phyloP scores from a whole-genome alignment of 768 basidiomycete species.

The Flagelloscypha sp. region DNA sequence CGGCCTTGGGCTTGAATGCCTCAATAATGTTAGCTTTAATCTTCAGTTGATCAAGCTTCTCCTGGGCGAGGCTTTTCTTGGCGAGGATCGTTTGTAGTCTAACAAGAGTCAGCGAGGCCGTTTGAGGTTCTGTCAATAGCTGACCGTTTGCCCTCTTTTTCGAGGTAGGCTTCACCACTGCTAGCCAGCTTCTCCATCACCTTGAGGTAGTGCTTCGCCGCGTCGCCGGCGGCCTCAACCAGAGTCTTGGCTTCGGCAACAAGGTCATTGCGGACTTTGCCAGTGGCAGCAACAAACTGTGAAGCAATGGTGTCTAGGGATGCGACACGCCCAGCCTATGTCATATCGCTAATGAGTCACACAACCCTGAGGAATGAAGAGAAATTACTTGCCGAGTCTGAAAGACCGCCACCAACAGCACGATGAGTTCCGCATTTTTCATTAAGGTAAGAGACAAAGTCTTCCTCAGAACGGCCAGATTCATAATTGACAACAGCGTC shows the following conservation, averaged over 20 bases:
- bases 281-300: constrained; percentile 59
- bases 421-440: constrained; percentile 82
- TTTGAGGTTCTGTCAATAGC: constrained; percentile 12
- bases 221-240: constrained; percentile 36
- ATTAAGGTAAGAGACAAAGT: constrained; percentile 74
- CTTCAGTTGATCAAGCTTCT: constrained; percentile 90
- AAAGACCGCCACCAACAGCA: constrained; percentile 73
- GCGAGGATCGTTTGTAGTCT: constrained; percentile 71
- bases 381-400: constrained; percentile 43
- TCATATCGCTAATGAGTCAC: constrained; percentile 5
- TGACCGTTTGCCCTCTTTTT: constrained; percentile 82
- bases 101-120: constrained; percentile 12
- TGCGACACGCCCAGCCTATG: constrained; percentile 72
- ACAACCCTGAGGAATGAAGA: constrained; percentile 7
- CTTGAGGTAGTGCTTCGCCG: constrained; percentile 73
- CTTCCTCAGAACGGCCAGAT: constrained; percentile 62
- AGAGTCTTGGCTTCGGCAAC: constrained; percentile 55
- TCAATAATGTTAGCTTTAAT: constrained; percentile 82
- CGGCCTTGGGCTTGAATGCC: constrained; percentile 44
- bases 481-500: constrained; percentile 62
- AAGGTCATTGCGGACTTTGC: constrained; percentile 49
- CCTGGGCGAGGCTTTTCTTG: constrained; percentile 67
- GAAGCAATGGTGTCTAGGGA: constrained; percentile 73
- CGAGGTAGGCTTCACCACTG: constrained; percentile 64
- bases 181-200: constrained; percentile 84